Conservation (phyloP, 169 alveolate genomes). For the Eimeria falciformis region DNA sequence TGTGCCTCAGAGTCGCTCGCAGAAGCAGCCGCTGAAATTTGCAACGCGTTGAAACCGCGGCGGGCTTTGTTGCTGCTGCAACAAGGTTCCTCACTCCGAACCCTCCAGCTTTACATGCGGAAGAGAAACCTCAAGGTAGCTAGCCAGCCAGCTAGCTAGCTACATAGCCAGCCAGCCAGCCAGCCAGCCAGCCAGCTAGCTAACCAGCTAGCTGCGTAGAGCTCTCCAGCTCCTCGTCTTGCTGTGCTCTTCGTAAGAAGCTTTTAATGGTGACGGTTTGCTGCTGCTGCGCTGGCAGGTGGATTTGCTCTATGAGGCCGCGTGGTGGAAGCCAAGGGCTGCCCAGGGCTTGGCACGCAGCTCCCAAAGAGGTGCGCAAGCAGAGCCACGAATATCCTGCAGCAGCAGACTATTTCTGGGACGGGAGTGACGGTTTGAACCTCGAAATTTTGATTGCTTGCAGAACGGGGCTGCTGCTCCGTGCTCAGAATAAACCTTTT, state of each 20-base stretch:
- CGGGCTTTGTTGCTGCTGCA: slow-evolving; percentile 49
- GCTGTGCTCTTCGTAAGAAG: background rate
- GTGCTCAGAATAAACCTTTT: no score
- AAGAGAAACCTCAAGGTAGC: slow-evolving; percentile 18
- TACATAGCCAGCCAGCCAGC: background rate
- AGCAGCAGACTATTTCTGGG: no score
- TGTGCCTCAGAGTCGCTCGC: slow-evolving; percentile 49
- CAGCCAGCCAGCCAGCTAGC: background rate
- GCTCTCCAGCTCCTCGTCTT: background rate
- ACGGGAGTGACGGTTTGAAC: no score
- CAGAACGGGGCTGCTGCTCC: no score
- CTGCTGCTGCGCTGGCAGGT: slow-evolving; percentile 30
- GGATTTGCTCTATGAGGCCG: slow-evolving; percentile 27
- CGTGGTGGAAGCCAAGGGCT: slow-evolving; percentile 43
- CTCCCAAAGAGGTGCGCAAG: no score
- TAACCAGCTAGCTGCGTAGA: background rate
- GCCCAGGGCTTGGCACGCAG: no score
- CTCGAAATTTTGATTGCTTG: no score
- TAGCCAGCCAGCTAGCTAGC: background rate
- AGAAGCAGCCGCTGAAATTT: slow-evolving; percentile 27
- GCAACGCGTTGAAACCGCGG: slow-evolving; percentile 20
- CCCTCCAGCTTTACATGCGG: slow-evolving; percentile 46
- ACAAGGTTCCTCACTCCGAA: slow-evolving; percentile 33
- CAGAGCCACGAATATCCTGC: no score
- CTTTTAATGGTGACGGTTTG: background rate